A percentile compares a stretch with the other conserved stretches of the same genome.
Evolutionary conservation across 768 basidiomycete genomes (phyloP).

Genomic region (Saitozyma podzolica): DNA sequence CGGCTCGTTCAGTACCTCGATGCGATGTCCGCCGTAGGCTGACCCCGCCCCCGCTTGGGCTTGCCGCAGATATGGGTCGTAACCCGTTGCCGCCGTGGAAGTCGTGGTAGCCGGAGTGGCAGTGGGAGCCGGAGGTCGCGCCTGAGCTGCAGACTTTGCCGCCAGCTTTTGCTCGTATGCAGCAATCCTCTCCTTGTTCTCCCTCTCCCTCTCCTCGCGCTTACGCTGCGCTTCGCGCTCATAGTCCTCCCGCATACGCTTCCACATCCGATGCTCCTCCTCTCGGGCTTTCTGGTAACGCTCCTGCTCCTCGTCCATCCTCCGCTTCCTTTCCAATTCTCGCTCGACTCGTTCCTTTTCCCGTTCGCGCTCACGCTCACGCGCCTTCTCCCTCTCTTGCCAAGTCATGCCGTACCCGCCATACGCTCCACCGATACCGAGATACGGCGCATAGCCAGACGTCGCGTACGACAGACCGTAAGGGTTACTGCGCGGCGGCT

Average conservation of each 20-base stretch:
- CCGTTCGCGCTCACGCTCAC: not conserved
- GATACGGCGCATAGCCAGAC: not conserved
- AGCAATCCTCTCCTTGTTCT: not conserved
- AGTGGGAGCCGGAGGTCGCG: not conserved
- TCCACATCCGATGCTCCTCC: not conserved
- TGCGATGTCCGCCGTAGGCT: too few relatives aligned
- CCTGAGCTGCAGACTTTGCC: not conserved
- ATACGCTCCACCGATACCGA: not conserved
- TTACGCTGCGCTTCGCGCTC: not conserved
- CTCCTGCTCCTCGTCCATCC: not conserved
- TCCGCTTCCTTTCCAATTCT: not conserved
- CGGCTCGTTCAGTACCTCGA: too few relatives aligned
- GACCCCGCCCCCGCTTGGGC: too few relatives aligned
- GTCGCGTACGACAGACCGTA: not conserved
- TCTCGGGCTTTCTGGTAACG: not conserved
- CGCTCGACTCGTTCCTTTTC: not conserved
- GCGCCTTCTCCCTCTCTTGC: not conserved
- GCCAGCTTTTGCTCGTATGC: not conserved
- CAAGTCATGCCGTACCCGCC: not conserved
- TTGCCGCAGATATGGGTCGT: too few relatives aligned
- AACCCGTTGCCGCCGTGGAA: too few relatives aligned
- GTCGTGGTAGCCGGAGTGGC: not conserved
- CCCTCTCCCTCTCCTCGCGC: not conserved
- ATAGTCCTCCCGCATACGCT: not conserved
- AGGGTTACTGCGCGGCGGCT: too few relatives aligned